Evolutionary conservation across 2,329 filamentous ascomycete species (phyloP), one percentile per base, ranked within the genome.

Genomic region (Epichloe coenophiala): DNA sequence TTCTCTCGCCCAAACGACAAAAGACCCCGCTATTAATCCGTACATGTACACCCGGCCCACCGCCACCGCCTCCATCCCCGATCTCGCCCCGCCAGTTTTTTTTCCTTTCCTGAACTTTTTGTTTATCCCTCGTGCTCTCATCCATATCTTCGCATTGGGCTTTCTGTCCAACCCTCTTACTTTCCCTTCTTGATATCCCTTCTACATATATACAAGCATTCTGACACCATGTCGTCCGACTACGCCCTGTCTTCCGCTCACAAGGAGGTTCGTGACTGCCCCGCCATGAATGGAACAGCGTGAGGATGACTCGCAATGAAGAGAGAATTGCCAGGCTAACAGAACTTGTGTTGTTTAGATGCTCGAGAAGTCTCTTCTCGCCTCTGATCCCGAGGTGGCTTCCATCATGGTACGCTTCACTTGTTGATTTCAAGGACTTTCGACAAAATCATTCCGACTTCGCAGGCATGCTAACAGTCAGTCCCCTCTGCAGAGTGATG

Each of bases 341-440:
- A n/a, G 4, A 46, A 19, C 46, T 31, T 31, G 50, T 60, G 51
- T 55, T 53, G 13, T 54, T 56, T 51, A 95, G 89, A 83, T 97
- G 81, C 88, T 98, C 76, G 87, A 97, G 81, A 93, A 88, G 77
- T 86, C 88, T 69, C 82, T 98, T 63, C 74, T 91, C 63, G 88
- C 95, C 62, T 84, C 85, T 51, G 93, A 98, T 71, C 85, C 88
- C 52, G 90, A 97, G 79, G 88, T 98, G 64, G 89, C 89, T 59
- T 77, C 86, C 74, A 95, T 98, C 72, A 97, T 98, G 90, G 88
- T 94, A 78, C 58, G 80, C 69, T 44, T 52, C 15, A 17, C 49
- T 15, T 36, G 43, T 11, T 40, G 27, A 43, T 46, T 46, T 19
- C 2, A 33, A 13, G 11, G n/a, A 33, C 13, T 7, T 42, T 51